These are phyloP conservation scores for Sporothrix inflata DNA, from an alignment of 2,329 filamentous ascomycete genomes.

Conservation along the genomic window DNA sequence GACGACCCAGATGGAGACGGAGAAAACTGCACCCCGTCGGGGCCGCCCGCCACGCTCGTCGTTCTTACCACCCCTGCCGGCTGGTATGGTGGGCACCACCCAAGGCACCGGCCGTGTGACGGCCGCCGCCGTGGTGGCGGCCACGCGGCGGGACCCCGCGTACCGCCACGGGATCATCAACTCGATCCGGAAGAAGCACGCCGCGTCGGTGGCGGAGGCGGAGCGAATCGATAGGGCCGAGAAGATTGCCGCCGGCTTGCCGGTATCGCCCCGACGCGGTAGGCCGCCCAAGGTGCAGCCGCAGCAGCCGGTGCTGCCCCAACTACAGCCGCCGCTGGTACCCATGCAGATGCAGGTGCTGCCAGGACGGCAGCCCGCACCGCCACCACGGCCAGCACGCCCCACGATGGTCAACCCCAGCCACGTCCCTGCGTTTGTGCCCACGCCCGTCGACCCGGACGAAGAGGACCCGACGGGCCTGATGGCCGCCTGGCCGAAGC, in stretches of 20 bases:
- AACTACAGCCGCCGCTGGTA: no score
- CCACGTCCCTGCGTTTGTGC: constrained; percentile 11
- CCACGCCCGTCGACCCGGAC: constrained; percentile 36
- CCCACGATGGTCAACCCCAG: not conserved
- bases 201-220: not conserved
- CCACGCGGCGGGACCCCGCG: not conserved
- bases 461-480: constrained; percentile 35
- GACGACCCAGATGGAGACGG: constrained; percentile 32
- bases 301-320: not conserved
- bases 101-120: constrained; percentile 24
- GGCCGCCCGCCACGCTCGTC: not conserved
- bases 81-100: not conserved
- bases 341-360: not conserved
- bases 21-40: not conserved
- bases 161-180: constrained; percentile 30
- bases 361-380: not conserved
- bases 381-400: not conserved
- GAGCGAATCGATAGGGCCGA: not conserved
- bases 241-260: not conserved
- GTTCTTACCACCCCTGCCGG: not conserved
- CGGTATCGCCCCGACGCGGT: not conserved
- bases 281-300: not conserved
- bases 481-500: constrained; percentile 33
- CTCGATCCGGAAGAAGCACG: constrained; percentile 26
- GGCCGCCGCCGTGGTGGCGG: constrained; percentile 43